Evolutionary conservation across 148 eudicot genomes (phyloP).

Genomic region (Rheum nobile): DNA sequence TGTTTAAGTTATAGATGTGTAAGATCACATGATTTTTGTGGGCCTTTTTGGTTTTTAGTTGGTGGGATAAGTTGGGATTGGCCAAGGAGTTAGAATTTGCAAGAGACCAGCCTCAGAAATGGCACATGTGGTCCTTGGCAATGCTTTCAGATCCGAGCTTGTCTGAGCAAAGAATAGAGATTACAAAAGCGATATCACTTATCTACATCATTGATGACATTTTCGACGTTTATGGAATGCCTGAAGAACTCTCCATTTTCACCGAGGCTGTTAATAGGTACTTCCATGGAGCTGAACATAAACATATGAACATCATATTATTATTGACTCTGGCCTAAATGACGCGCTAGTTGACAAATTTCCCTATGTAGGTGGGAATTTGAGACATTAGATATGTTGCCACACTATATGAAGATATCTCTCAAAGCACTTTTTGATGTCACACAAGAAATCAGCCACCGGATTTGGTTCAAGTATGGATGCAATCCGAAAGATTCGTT

Average conservation of each 20-base stretch:
- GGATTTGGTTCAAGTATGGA: slow-evolving; percentile 17
- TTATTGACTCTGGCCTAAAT: no score
- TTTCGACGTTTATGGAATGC: slow-evolving; percentile 51
- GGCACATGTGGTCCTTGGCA: slow-evolving; percentile 46
- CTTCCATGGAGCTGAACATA: not conserved
- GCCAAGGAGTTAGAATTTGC: slow-evolving; percentile 28
- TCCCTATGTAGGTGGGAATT: slow-evolving; percentile 23
- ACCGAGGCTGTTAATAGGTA: slow-evolving; percentile 51
- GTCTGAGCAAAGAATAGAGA: slow-evolving; percentile 37
- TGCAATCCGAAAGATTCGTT: slow-evolving; percentile 14
- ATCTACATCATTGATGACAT: slow-evolving; percentile 66
- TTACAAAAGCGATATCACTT: slow-evolving; percentile 43
- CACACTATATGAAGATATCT: slow-evolving; percentile 35
- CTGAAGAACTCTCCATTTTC: slow-evolving; percentile 41
- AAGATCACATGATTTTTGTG: not conserved
- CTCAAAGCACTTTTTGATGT: slow-evolving; percentile 30
- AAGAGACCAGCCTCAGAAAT: slow-evolving; percentile 33
- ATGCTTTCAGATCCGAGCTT: slow-evolving; percentile 27
- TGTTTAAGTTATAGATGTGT: not conserved
- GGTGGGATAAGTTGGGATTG: slow-evolving; percentile 46
- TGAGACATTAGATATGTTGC: slow-evolving; percentile 22
- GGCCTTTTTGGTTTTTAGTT: slow-evolving; percentile 21
- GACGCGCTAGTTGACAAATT: not conserved
- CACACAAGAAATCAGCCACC: slow-evolving; percentile 20
- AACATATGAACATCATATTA: not conserved